Evolutionary conservation across 2,329 filamentous ascomycete species (phyloP), one percentile per base, ranked within the genome.

Genomic region (Pseudocercospora pini-densiflorae): DNA sequence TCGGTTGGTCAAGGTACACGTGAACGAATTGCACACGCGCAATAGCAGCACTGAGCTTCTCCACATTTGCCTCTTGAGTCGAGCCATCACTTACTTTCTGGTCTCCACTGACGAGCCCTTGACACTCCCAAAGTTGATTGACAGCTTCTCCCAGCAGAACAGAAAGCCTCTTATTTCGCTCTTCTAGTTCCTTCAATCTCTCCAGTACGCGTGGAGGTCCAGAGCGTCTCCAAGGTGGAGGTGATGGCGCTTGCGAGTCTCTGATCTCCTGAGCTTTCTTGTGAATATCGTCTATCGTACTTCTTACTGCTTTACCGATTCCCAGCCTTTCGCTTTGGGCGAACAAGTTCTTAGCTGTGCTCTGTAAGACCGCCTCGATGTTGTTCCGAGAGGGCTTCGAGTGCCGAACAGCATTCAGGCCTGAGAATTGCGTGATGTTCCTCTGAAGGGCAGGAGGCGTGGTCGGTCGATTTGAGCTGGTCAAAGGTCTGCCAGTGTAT

Each of bases 241-340:
- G 68, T 2, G 74, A 71, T 3, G 76, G 76, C 5, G 76, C 75
- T 36, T 75, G 77, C 21, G 73, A 66, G 4, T 74, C 86, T 69
- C 92, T 89, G 33, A 90, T 83, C 31, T 85, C 86, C 73, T 90
- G 87, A 70, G 94, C 87, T 70, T 93, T 93, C 73, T 91, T 90
- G 66, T 87, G 87, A 59, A 94, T 90, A 78, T 96, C 92, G 8
- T 89, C 90, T 75, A 95, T 86, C 19, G 92, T 92, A 71, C 92
- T 91, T n/a, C 92, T 87, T 6, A 95, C 88, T 0, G 90, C 91
- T 77, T 91, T 90, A 75, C 93, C 93, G 63, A 95, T 90, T 6
- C 91, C 91, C 68, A 93, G 88, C 74, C 88, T 90, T 77, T 94
- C 91, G 61, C 92, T 86, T 33, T 88, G 85, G 72, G 92, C 89